Evolutionary conservation across 2,329 filamentous ascomycete species (phyloP).

Genomic region (Fusarium marasasianum): DNA sequence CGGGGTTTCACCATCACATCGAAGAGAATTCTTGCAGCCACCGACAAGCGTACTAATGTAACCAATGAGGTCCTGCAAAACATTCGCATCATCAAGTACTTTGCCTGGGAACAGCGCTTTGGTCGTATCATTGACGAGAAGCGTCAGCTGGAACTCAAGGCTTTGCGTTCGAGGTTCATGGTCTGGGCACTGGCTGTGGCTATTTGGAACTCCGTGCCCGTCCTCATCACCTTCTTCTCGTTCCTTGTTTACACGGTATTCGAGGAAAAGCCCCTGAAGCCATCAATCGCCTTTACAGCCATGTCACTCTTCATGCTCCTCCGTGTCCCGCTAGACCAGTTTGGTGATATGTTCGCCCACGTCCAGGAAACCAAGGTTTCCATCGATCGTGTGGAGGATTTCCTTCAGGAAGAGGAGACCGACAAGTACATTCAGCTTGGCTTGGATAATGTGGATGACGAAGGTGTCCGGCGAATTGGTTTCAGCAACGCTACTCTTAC

Average conservation of each 20-base stretch:
- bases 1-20: conserved; percentile 86
- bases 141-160: conserved; percentile 78
- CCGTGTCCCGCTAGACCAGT: conserved; percentile 90
- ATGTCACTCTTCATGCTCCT: conserved; percentile 95
- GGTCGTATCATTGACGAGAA: conserved; percentile 89
- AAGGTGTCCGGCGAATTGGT: conserved; percentile 80
- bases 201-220: conserved; percentile 94
- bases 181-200: conserved; percentile 92
- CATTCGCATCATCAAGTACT: conserved; percentile 99
- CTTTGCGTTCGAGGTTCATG: conserved; percentile 84
- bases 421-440: conserved; percentile 91
- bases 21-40: conserved; percentile 90
- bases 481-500: conserved; percentile 87
- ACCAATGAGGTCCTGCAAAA: conserved; percentile 98
- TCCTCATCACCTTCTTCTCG: conserved; percentile 95
- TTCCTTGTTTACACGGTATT: conserved; percentile 93
- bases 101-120: conserved; percentile 97
- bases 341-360: conserved; percentile 98
- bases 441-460: conserved; percentile 72
- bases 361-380: conserved; percentile 98
- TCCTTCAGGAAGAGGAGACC: conserved; percentile 91
- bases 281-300: conserved; percentile 94
- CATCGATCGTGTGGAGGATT: conserved; percentile 94
- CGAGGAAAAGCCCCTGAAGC: conserved; percentile 87
- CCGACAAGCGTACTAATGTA: conserved; percentile 93